Evolutionary conservation across 73 alveolate species (phyloP), one percentile per base, ranked within the genome.

Genomic region (Halteria grandinella): DNA sequence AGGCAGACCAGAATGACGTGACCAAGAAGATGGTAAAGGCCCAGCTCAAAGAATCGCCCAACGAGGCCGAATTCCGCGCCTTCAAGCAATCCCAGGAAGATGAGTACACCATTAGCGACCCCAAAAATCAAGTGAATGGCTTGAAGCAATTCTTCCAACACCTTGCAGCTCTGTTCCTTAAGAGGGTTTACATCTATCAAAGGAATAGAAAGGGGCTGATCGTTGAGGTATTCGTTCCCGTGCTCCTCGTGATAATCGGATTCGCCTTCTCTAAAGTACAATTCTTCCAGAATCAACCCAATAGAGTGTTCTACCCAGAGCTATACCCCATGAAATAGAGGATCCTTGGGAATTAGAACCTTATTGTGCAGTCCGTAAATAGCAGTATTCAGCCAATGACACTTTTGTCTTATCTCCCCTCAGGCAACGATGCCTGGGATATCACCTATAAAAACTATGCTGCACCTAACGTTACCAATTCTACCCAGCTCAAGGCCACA

Each of bases 191-290:
- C n/a, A n/a, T n/a, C n/a, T n/a, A n/a, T n/a, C n/a, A n/a, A n/a
- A 88, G 96, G 54, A 93, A 91, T 49, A 20, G 21, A 8, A 89
- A 78, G 48, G 89, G 95, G 17, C 55, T 85, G 15, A 14, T 89
- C 23, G 44, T 89, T 12, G 97, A 91, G 60, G 62, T 91, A 1
- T 25, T 84, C 45, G 52, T 89, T 11, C 97, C 97, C n/a, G 66
- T 89, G 1, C 12, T 89, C 6, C 29, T 91, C 7, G 88, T 91
- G 17, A 41, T 89, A 28, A 59, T 69, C 36, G 97, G 97, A 23
- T 71, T 91, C 8, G 79, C 55, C 49, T 44, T 85, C 25, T 33
- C 84, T n/a, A 69, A 66, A 41, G 50, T 50, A 12, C 45, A 45
- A n/a, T 53, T 75, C 57, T 39, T 41, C 18, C 14, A 10, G 25